Evolutionary conservation across 306 rosid genomes (phyloP).

Genomic region (Prunus mongolica): DNA sequence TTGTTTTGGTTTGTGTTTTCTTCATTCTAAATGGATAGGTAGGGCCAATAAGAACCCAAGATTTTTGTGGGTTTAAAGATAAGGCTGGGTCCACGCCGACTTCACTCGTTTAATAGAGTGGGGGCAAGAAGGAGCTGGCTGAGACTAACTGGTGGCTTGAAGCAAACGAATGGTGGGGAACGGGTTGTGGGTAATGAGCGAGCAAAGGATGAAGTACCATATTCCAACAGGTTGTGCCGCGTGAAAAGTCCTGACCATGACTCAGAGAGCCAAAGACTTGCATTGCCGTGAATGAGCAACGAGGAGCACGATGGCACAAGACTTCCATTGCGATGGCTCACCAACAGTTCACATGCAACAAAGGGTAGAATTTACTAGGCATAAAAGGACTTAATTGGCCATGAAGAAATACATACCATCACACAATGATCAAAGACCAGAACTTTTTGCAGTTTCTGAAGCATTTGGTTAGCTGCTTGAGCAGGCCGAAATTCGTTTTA

Average conservation of each 20-base stretch:
- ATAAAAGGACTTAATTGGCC: too few relatives aligned
- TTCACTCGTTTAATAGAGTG: background rate
- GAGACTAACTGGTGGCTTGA: background rate
- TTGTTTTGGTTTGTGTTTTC: background rate
- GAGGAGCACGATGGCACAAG: background rate
- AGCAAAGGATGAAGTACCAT: background rate
- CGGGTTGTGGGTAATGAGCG: background rate
- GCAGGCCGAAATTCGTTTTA: too few relatives aligned
- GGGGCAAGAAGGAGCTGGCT: background rate
- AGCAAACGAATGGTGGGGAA: background rate
- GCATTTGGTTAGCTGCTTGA: too few relatives aligned
- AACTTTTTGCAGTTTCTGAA: too few relatives aligned
- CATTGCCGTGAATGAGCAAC: background rate
- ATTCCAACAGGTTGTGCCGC: background rate
- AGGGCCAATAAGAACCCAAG: conserved; percentile 2
- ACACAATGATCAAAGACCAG: too few relatives aligned
- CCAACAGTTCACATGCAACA: background rate
- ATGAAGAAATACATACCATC: too few relatives aligned
- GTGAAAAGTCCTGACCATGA: background rate
- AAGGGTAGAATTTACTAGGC: background rate
- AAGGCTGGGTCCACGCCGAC: conserved; percentile 18
- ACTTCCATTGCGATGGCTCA: background rate
- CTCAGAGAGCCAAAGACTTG: background rate
- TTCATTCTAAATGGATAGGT: conserved; percentile 11
- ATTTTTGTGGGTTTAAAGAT: conserved; percentile 1